Evolutionary conservation across 805 yeast species (phyloP), one percentile per base, ranked within the genome.

Genomic region (Pichia occidentalis): DNA sequence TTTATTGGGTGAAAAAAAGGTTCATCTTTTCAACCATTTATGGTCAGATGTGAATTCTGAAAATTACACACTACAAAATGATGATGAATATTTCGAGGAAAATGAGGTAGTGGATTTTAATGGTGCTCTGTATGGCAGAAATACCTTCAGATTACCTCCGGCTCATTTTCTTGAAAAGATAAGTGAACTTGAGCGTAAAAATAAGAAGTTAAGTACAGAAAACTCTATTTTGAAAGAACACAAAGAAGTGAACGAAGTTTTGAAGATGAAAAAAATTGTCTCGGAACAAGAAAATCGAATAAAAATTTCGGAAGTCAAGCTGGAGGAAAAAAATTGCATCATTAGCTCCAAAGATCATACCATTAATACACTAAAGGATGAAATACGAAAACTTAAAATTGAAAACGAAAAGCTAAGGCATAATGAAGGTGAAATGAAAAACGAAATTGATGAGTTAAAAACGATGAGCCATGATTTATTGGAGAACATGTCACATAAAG

Each of bases 1-100:
- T 38, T 59, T 86, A 26, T 60, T 87, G 12, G 92, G 86, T 53
- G 85, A 83, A 45, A 81, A 77, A 37, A 85, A 75, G 46, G 76
- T 70, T 51, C 70, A 70, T 32, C 72, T 75, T 36, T 63, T 76
- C 26, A 67, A 67, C 23, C 55, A 53, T n/a, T 53, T 52, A 34
- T 60, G 63, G 63, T 51, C 61, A 2, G 58, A 52, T 34, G 29
- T 28, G 35, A 33, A 41, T 36, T 4, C 23, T 5, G 10, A 23
- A 6, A 14, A 14, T 11, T 8, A 36, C 24, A 24, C 37, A 11
- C 17, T 16, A n/a, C n/a, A n/a, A n/a, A n/a, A n/a, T n/a, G n/a
- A n/a, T 19, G 27, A 45, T n/a, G 46, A 37, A n/a, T 14, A 45
- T 10, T 39, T 27, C 18, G 24, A 17, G 22, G 12, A 20, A 25